These are phyloP conservation scores for Corrigiola litoralis DNA, from an alignment of 179 eudicot genomes.

Conservation along the genomic window DNA sequence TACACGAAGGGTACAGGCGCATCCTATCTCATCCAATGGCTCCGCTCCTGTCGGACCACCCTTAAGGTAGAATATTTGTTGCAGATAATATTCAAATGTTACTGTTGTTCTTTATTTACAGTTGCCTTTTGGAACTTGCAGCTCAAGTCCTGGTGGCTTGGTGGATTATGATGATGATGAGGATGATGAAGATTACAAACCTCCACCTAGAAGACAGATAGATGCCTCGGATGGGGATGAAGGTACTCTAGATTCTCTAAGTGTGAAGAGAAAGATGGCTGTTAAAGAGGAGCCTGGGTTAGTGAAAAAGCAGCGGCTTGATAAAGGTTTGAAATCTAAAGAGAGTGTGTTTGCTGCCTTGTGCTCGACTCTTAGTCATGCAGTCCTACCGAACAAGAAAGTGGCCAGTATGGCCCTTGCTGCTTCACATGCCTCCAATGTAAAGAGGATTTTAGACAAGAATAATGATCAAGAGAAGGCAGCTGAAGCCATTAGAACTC, in stretches of 20 bases:
- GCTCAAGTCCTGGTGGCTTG: conserved; percentile 65
- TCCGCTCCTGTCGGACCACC: conserved; percentile 39
- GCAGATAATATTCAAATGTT: not conserved
- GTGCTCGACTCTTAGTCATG: conserved; percentile 64
- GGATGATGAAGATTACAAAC: conserved; percentile 86
- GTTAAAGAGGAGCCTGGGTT: conserved; percentile 55
- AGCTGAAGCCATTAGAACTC: conserved; percentile 26
- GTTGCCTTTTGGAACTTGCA: conserved; percentile 15
- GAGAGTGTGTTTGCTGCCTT: conserved; percentile 72
- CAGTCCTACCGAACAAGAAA: conserved; percentile 62
- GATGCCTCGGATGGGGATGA: conserved; percentile 59
- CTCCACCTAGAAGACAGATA: conserved; percentile 66
- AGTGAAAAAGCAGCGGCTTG: conserved; percentile 50
- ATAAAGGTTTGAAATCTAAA: conserved; percentile 47
- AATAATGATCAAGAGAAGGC: conserved; percentile 32
- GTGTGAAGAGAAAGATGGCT: conserved; percentile 54
- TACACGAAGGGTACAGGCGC: conserved; percentile 32
- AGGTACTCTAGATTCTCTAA: conserved; percentile 43
- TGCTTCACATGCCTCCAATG: conserved; percentile 26
- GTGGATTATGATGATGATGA: conserved; percentile 97
- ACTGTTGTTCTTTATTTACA: not conserved
- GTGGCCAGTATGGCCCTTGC: conserved; percentile 22
- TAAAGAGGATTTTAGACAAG: conserved; percentile 28
- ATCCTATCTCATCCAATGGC: conserved; percentile 56
- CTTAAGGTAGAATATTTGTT: conserved; percentile 40